Base-by-base conservation (phyloP, 805 yeast species). In the Lachancea meyersii region DNA sequence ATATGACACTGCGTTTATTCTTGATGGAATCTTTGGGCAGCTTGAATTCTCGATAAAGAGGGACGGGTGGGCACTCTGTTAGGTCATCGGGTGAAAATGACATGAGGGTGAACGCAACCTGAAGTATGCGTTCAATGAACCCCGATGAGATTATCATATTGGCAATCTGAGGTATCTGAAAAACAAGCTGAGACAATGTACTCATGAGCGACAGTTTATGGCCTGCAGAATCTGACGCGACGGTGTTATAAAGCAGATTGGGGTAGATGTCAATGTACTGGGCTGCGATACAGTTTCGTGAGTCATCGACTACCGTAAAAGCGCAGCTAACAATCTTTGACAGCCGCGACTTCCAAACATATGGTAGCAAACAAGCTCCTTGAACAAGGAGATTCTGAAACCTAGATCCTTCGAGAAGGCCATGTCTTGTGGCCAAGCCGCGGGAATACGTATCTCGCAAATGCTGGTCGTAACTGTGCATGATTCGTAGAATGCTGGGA, bases 181-280 rank as follows among this genome's bases (percentile, higher is more conserved):
- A 58, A 7, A 57, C 52, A 31, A 58, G 57, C 40, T 61, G 66
- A 3, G 64, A 58, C 16, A 61, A 30, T 9, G 51, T 37, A 30
- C 57, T 49, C 58, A 61, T 54, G 11, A 57, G 23, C 17, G 59
- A 45, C 7, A 55, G 49, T 38, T 53, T 53, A 24, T 49, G 44
- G 7, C 57, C 58, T 3, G 47, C 42, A 4, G 40, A 31, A 28
- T 58, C 61, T 5, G 60, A 53, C 10, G 58, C 53, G 6, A 58
- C 60, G 2, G 62, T 46, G 31, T 50, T 50, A 40, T 55, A 58
- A 11, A 58, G 49, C 9, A 60, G 31, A 9, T 76, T 72, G 0
- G 94, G 89, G 58, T 91, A 91, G 0, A 87, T 68, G 51, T 87
- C 94, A 33, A 87, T 83, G 55, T 87, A 88, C 52, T 87, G 91